Percentiles rank a stretch among this genome's conserved stretches.
Evolutionary conservation across 2,329 filamentous ascomycete species (phyloP).

Genomic region (Chrysosporium keratinophilum): DNA sequence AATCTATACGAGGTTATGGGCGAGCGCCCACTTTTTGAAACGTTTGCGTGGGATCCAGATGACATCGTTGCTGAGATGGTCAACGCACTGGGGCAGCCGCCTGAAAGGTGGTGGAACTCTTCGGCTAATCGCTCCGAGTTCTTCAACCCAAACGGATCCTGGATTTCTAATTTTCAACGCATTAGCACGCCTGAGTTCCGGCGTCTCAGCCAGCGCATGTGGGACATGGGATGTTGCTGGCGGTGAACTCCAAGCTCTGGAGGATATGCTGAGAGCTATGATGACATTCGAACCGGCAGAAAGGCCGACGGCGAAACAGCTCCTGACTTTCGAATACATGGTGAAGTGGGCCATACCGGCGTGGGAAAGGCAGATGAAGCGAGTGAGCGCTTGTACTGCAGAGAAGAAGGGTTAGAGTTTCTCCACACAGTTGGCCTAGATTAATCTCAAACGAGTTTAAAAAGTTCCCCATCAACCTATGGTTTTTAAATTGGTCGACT

Average conservation of each 20-base stretch:
- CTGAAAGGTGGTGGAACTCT: conserved; percentile 17
- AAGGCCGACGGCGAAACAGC: conserved; percentile 17
- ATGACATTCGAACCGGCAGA: conserved; percentile 19
- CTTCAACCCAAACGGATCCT: conserved; percentile 19
- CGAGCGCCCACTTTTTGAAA: conserved; percentile 20
- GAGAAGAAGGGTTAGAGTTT: not conserved
- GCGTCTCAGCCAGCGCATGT: conserved; percentile 16
- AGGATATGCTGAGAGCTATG: conserved; percentile 19
- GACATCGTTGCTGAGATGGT: conserved; percentile 20
- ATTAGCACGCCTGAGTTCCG: conserved; percentile 16
- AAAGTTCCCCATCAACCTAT: too few species aligned
- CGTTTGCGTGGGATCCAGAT: conserved; percentile 19
- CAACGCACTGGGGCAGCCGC: conserved; percentile 18
- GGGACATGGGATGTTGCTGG: conserved; percentile 20
- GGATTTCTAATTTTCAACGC: conserved; percentile 17
- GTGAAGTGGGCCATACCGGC: conserved; percentile 20
- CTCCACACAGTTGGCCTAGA: too few species aligned
- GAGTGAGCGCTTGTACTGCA: not conserved
- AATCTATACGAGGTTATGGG: conserved; percentile 19
- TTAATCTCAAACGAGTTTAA: too few species aligned
- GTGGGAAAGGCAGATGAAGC: conserved; percentile 17
- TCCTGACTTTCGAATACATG: conserved; percentile 18
- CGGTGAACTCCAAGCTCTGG: conserved; percentile 18
- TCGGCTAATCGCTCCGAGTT: conserved; percentile 18
- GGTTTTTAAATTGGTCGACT: too few species aligned